Base-by-base conservation (phyloP, 176 grass and related monocot genomes). In the Oryza meridionalis region DNA sequence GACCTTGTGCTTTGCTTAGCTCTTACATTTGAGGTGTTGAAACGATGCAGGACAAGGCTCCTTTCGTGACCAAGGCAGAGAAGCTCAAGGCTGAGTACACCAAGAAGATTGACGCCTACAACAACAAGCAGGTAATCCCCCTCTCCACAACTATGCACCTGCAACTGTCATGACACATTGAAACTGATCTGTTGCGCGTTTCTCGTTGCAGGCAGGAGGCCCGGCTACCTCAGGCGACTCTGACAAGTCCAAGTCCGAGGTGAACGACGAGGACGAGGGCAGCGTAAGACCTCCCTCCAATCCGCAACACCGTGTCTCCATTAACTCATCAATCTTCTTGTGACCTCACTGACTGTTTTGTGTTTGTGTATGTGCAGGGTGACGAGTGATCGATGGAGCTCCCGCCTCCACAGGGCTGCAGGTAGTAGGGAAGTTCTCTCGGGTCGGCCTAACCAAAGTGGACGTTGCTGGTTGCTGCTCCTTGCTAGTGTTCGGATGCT, bases 171-270 rank as follows among this genome's bases (percentile, higher is more conserved):
- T 35, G 19, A 7, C 5, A 0, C 21, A 17, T 2, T 33, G 11
- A 0, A 0, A 38, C 11, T 79, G 62, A 69, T 4, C 4, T 24
- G 2, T 42, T 5, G 9, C 13, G 9, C 19, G 21, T 33, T 33
- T 17, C 16, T 25, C 1, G 0, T 33, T 75, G 40, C 80, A 90
- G 84, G 32, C 80, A 64, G 89, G 24, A 59, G 82, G 72, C 21
- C 79, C 51, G 21, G 53, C 65, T 0, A 70, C 40, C 0, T 84
- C 89, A 2, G 96, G 92, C 4, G 95, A 97, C 49, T 97, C 92
- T 13, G 95, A 93, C 88, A 97, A 97, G 86, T 94, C 92, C 79
- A 94, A 93, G 80, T 97, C 95, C 8, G 95, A 97, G 90, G 73
- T 97, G 16, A 88, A 94, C 19, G 91, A 97, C 16, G 92, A 92